A percentile compares a stretch with the other conserved stretches of the same genome.
Conservation (phyloP, 1,284 basidiomycete genomes). For the Moesziomyces aphidis region DNA sequence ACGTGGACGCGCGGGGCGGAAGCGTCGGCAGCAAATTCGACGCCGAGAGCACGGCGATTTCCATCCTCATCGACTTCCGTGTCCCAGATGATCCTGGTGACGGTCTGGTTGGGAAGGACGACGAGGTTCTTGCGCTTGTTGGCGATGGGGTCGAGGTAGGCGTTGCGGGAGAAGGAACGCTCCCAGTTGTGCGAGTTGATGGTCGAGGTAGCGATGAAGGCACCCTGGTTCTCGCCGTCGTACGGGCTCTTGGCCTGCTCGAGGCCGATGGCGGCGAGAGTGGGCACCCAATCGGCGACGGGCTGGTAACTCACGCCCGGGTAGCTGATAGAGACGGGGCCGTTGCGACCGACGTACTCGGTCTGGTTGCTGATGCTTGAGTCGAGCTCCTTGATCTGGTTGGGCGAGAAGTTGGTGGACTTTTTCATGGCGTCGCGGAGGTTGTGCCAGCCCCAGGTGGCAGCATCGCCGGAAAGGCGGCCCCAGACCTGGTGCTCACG, state of each 20-base stretch:
- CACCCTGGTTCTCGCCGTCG: conserved; percentile 55
- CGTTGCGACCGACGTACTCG: conserved; percentile 41
- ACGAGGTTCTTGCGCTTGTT: conserved; percentile 54
- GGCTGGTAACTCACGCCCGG: conserved; percentile 50
- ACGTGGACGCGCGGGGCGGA: conserved; percentile 37
- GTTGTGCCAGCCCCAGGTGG: conserved; percentile 52
- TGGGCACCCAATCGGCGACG: conserved; percentile 50
- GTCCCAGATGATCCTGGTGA: conserved; percentile 52
- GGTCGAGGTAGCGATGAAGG: conserved; percentile 51
- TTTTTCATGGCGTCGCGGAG: conserved; percentile 52
- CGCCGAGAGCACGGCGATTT: conserved; percentile 43
- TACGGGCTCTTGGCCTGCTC: conserved; percentile 36
- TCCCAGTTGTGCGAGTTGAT: conserved; percentile 55
- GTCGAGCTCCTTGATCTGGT: conserved; percentile 27
- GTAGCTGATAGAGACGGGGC: conserved; percentile 53
- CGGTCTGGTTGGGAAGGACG: conserved; percentile 57
- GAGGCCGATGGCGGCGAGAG: conserved; percentile 31
- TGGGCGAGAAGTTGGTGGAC: conserved; percentile 41
- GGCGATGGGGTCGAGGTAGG: conserved; percentile 54
- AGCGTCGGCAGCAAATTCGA: conserved; percentile 47
- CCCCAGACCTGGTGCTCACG: conserved; percentile 54
- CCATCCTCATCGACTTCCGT: conserved; percentile 25
- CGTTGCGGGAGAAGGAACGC: conserved; percentile 54
- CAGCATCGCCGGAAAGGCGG: conserved; percentile 38
- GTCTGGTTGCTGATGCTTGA: conserved; percentile 36